A percentile compares a stretch with the other conserved stretches of the same genome.
phyloP scores from a whole-genome alignment of 331 rosid genomes.

The Spiraea crenata region DNA sequence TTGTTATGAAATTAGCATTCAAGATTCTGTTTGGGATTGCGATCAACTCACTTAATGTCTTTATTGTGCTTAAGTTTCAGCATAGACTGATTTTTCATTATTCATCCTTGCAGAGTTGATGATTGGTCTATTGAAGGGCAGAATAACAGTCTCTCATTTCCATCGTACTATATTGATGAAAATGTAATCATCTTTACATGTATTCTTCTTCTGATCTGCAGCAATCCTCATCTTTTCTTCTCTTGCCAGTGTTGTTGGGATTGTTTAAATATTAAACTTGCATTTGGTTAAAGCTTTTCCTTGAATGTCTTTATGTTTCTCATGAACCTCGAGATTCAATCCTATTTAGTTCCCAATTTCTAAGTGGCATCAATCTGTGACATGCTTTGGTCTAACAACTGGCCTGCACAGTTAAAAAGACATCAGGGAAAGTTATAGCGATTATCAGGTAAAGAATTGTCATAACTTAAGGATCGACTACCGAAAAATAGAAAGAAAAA shows the following conservation, averaged over 20 bases:
- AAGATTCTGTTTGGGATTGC: not conserved
- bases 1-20: not conserved
- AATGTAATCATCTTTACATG: slow-evolving; percentile 59
- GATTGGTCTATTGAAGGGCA: slow-evolving; percentile 88
- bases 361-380: too few relatives aligned
- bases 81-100: slow-evolving; percentile 25
- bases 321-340: too few relatives aligned
- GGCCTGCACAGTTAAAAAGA: too few relatives aligned
- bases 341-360: too few relatives aligned
- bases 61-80: slow-evolving; percentile 10
- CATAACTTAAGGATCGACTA: too few relatives aligned
- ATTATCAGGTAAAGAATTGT: too few relatives aligned
- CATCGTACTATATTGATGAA: slow-evolving; percentile 97
- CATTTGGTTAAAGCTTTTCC: too few relatives aligned
- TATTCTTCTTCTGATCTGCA: slow-evolving; percentile 21
- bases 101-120: slow-evolving; percentile 72
- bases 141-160: slow-evolving; percentile 76
- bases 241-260: not conserved
- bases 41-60: slow-evolving; percentile 15
- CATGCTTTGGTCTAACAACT: too few relatives aligned
- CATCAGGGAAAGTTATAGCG: too few relatives aligned
- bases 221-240: slow-evolving; percentile 4
- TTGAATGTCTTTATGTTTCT: too few relatives aligned
- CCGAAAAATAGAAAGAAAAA: not conserved
- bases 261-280: too few relatives aligned